A percentile compares a stretch with the other conserved stretches of the same genome.
These are phyloP conservation scores for Flaveria ramosissima DNA, from an alignment of 129 eudicot genomes.

Conservation along the genomic window DNA sequence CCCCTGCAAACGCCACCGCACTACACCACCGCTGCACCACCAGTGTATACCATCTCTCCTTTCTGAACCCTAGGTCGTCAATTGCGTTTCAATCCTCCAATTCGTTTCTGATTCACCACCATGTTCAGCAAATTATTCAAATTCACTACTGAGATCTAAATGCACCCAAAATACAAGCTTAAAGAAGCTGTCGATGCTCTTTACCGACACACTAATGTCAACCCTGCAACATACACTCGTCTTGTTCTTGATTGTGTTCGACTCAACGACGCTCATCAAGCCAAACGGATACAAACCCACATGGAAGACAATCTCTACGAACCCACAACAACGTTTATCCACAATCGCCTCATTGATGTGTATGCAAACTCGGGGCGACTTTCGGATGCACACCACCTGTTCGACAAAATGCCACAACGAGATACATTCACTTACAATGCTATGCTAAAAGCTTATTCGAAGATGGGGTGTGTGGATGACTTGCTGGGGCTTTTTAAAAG, in stretches of 20 bases:
- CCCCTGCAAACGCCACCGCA: too few species aligned
- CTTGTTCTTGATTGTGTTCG: conserved; percentile 51
- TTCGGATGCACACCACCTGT: conserved; percentile 44
- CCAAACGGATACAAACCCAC: conserved; percentile 53
- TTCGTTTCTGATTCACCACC: too few species aligned
- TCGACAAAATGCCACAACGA: conserved; percentile 42
- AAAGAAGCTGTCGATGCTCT: conserved; percentile 50
- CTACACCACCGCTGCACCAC: too few species aligned
- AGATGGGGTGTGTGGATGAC: conserved; percentile 33
- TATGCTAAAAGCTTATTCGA: conserved; percentile 45
- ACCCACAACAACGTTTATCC: conserved; percentile 50
- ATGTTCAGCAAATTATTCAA: too few species aligned
- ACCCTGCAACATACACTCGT: conserved; percentile 45
- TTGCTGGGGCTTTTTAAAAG: conserved; percentile 31
- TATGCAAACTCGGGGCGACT: conserved; percentile 33
- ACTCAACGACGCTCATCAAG: conserved; percentile 42
- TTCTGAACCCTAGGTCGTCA: too few species aligned
- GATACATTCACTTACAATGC: conserved; percentile 46
- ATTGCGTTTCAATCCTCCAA: too few species aligned
- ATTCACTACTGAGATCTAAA: neutral
- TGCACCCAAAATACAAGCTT: conserved; percentile 44
- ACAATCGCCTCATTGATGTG: conserved; percentile 47
- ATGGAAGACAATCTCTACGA: conserved; percentile 47
- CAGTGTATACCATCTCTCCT: too few species aligned
- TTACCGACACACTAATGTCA: conserved; percentile 34